These are phyloP conservation scores for Anthracocystis setariae DNA, from an alignment of 1,284 basidiomycete species.

Conservation along the genomic window DNA sequence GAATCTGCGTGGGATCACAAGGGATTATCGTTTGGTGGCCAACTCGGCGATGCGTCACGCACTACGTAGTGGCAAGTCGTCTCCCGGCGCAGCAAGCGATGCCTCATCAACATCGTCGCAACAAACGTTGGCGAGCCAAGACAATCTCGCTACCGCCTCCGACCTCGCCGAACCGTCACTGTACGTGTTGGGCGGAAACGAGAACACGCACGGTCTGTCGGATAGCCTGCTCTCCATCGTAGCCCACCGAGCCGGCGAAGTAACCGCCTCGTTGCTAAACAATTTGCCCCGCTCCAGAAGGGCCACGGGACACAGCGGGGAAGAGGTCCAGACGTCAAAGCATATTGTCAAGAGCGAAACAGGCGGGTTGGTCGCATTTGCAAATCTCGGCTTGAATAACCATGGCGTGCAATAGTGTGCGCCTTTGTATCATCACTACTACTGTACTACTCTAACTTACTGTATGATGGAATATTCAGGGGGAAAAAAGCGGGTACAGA, in stretches of 20 bases:
- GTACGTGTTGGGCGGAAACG: constrained; percentile 65
- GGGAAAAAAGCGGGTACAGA: no score
- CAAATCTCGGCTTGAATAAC: no score
- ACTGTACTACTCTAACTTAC: no score
- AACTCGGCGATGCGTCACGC: constrained; percentile 15
- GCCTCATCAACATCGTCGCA: constrained; percentile 40
- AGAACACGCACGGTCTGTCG: constrained; percentile 62
- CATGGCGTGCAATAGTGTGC: no score
- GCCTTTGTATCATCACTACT: no score
- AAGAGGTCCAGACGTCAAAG: constrained; percentile 4
- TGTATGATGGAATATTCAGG: no score
- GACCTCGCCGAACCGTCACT: constrained; percentile 39
- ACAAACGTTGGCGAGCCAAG: constrained; percentile 35
- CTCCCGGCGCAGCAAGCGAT: constrained; percentile 32
- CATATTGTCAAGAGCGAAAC: no score
- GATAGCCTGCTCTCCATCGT: constrained; percentile 63
- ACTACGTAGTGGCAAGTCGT: constrained; percentile 30
- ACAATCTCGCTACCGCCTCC: neutral
- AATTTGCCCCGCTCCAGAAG: constrained; percentile 19
- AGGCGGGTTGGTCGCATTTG: no score
- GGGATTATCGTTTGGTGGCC: constrained; percentile 64
- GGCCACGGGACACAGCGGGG: constrained; percentile 2
- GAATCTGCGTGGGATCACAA: constrained; percentile 58
- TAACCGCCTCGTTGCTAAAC: constrained; percentile 50
- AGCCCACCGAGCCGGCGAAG: constrained; percentile 61